Conservation (phyloP, 2,329 filamentous ascomycete genomes). For the Sclerotinia borealis region DNA sequence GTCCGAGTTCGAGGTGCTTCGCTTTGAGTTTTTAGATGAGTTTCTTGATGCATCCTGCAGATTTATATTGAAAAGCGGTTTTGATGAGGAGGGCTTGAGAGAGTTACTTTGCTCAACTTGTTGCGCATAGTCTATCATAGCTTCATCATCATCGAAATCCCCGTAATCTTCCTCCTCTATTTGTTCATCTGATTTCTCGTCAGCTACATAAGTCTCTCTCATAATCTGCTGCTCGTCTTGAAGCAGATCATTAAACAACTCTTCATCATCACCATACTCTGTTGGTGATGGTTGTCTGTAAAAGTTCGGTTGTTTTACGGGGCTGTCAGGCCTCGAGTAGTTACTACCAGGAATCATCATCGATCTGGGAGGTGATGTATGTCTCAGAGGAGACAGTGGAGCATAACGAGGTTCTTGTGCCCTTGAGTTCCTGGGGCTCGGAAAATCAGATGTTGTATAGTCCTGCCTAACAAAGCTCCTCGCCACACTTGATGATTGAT, state of each 20-base stretch:
- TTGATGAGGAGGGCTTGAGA: conserved; percentile 17
- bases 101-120: conserved; percentile 37
- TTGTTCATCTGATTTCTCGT: conserved; percentile 10
- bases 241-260: conserved; percentile 23
- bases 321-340: not conserved
- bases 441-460: not conserved
- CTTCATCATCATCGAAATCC: conserved; percentile 33
- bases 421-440: not conserved
- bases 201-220: not conserved
- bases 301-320: not conserved
- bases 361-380: not conserved
- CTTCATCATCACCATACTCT: conserved; percentile 25
- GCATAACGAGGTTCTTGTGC: not conserved
- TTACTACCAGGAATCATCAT: not conserved
- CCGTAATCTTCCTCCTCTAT: conserved; percentile 24
- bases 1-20: conserved; percentile 1
- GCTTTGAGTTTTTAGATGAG: conserved; percentile 15
- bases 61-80: conserved; percentile 21
- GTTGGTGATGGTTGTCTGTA: conserved; percentile 17
- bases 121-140: conserved; percentile 38
- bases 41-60: conserved; percentile 19
- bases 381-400: not conserved
- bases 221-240: conserved; percentile 23
- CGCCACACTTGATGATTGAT: not conserved
- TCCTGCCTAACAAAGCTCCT: not conserved